phyloP scores from a whole-genome alignment of 768 basidiomycete genomes.

The Harrya chromipes region DNA sequence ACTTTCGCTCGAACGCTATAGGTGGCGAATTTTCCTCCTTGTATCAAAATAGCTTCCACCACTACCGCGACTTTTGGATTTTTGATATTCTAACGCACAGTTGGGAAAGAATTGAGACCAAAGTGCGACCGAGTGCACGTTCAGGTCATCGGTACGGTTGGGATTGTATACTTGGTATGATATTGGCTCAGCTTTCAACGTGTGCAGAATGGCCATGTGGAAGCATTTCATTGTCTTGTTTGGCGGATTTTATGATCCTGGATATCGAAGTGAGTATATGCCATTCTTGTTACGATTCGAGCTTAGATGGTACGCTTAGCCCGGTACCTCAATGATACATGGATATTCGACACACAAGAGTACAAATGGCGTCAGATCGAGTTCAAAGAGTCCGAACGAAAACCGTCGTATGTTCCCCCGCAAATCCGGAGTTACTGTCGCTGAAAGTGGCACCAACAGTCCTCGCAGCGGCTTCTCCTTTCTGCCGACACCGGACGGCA shows the following conservation, averaged over 20 bases:
- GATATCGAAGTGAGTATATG: constrained; percentile 57
- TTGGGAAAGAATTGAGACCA: constrained; percentile 91
- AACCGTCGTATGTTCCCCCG: constrained; percentile 58
- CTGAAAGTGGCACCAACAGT: constrained; percentile 31
- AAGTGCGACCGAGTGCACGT: constrained; percentile 71
- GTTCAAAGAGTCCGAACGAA: constrained; percentile 63
- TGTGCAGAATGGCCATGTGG: constrained; percentile 80
- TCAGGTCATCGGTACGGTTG: constrained; percentile 69
- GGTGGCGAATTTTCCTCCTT: constrained; percentile 87
- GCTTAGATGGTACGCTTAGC: constrained; percentile 39
- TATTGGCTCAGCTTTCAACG: neutral
- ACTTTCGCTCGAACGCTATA: constrained; percentile 16
- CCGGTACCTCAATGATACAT: constrained; percentile 78
- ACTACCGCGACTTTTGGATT: constrained; percentile 87
- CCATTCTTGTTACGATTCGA: neutral
- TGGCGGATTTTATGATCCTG: constrained; percentile 89
- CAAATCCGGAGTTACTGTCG: too few relatives aligned
- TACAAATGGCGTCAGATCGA: constrained; percentile 84
- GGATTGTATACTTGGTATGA: neutral
- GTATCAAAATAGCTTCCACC: constrained; percentile 81
- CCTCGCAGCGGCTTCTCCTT: constrained; percentile 85
- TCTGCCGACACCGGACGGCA: constrained; percentile 71
- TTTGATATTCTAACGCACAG: constrained; percentile 76
- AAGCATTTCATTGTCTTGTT: constrained; percentile 86
- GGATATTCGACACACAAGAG: constrained; percentile 83